Percentiles rank a stretch among this genome's conserved stretches.
Conservation (phyloP, 225 moss, liverwort and hornwort species). For the Marchantia paleacea region DNA sequence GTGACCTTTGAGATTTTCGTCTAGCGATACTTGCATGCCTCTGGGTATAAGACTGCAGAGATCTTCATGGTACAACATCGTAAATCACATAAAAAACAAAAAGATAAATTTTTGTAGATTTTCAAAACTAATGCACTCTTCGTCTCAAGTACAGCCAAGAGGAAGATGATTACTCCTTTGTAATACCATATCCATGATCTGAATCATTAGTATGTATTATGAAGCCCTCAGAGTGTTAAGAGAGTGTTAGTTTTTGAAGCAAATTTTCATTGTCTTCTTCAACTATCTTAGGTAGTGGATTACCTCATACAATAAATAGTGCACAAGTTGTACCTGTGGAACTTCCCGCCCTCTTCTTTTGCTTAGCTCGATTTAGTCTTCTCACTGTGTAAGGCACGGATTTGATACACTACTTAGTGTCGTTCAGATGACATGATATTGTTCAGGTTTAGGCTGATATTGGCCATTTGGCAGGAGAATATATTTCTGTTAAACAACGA, state of each 20-base stretch:
- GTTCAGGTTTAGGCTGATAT: not conserved
- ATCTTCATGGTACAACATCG: not conserved
- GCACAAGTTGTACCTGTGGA: not conserved
- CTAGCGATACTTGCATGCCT: not conserved
- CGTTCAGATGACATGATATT: not conserved
- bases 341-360: slow-evolving; percentile 18
- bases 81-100: no score
- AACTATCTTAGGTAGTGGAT: not conserved
- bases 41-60: slow-evolving; percentile 1
- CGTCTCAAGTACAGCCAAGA: no score
- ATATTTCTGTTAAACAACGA: not conserved
- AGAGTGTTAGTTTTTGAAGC: no score
- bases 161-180: no score
- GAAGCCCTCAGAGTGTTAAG: no score
- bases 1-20: slow-evolving; percentile 21
- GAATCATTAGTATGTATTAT: no score
- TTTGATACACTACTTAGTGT: not conserved
- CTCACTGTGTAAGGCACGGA: slow-evolving; percentile 23
- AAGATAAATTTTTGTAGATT: no score
- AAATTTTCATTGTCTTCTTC: not conserved
- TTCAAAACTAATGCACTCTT: no score
- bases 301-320: not conserved
- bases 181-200: no score
- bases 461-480: not conserved
- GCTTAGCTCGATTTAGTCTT: slow-evolving; percentile 25